Percentiles rank a stretch among this genome's conserved stretches.
Conservation (phyloP, 495 filamentous ascomycete species). For the Corynascus novoguineensis region DNA sequence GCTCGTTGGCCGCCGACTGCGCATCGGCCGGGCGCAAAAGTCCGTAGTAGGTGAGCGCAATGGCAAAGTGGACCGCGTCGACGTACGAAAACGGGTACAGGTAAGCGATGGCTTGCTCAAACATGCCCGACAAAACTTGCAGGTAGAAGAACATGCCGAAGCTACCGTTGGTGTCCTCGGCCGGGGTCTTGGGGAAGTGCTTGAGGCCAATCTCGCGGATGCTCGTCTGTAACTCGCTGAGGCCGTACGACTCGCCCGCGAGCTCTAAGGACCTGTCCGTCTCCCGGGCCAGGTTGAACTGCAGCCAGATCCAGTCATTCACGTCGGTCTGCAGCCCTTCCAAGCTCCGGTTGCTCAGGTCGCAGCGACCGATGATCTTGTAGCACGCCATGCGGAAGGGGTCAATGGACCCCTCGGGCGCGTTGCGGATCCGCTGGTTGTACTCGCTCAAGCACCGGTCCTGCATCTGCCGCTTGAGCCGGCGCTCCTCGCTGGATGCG, state of each 20-base stretch:
- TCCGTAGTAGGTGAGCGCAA: constrained; percentile 85
- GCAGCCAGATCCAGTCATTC: constrained; percentile 96
- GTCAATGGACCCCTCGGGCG: constrained; percentile 81
- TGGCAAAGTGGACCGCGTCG: constrained; percentile 90
- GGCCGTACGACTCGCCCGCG: constrained; percentile 80
- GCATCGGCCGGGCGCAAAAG: constrained; percentile 79
- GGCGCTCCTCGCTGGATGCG: constrained; percentile 60
- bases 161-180: constrained; percentile 61
- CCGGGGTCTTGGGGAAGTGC: constrained; percentile 68
- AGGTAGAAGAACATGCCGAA: constrained; percentile 91
- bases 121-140: constrained; percentile 85
- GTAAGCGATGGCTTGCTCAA: constrained; percentile 87
- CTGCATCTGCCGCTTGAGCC: constrained; percentile 69
- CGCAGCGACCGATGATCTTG: constrained; percentile 93
- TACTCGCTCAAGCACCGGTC: constrained; percentile 85
- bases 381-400: constrained; percentile 97
- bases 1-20: constrained; percentile 60
- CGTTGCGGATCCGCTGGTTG: constrained; percentile 72
- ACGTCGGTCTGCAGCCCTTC: constrained; percentile 75
- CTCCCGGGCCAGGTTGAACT: constrained; percentile 87
- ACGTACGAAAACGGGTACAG: constrained; percentile 84
- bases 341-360: constrained; percentile 70
- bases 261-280: constrained; percentile 75
- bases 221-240: constrained; percentile 77
- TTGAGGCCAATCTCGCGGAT: constrained; percentile 82